A percentile compares a stretch with the other conserved stretches of the same genome.
These are phyloP conservation scores for Talaromyces sp. DNA, from an alignment of 2,329 filamentous ascomycete species.

Conservation along the genomic window DNA sequence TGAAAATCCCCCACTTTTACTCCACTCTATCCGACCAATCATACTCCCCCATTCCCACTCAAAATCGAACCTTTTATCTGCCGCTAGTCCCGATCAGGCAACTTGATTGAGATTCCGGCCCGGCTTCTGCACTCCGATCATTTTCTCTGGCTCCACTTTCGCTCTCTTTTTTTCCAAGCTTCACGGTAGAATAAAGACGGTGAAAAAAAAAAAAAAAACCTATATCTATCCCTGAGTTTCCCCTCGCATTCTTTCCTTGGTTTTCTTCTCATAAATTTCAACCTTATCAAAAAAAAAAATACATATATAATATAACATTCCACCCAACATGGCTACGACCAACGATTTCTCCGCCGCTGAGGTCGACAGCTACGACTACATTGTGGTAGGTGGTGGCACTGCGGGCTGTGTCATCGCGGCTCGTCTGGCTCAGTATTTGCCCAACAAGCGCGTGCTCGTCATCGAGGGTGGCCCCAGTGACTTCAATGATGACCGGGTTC, in stretches of 20 bases:
- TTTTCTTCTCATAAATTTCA: background rate
- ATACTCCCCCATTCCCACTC: background rate
- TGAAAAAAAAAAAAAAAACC: background rate
- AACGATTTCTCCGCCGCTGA: constrained; percentile 66
- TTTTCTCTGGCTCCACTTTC: background rate
- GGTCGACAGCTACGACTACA: constrained; percentile 74
- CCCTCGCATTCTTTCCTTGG: background rate
- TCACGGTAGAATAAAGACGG: background rate
- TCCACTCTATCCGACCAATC: too few species aligned
- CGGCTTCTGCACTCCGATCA: background rate
- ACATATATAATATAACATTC: constrained; percentile 4
- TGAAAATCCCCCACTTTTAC: background rate
- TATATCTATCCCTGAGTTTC: background rate
- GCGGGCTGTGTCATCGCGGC: constrained; percentile 83
- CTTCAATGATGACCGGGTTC: constrained; percentile 82
- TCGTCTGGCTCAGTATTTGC: constrained; percentile 79
- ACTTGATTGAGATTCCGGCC: constrained; percentile 6
- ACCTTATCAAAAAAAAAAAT: too few species aligned
- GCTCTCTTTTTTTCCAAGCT: background rate
- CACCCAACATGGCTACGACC: constrained; percentile 63
- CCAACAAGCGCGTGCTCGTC: constrained; percentile 76
- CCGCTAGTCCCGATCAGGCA: background rate
- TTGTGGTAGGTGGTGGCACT: constrained; percentile 83
- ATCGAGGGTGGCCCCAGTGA: constrained; percentile 90
- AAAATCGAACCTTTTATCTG: background rate